Conservation (phyloP, 2,329 filamentous ascomycete genomes). For the Tolypocladium album region DNA sequence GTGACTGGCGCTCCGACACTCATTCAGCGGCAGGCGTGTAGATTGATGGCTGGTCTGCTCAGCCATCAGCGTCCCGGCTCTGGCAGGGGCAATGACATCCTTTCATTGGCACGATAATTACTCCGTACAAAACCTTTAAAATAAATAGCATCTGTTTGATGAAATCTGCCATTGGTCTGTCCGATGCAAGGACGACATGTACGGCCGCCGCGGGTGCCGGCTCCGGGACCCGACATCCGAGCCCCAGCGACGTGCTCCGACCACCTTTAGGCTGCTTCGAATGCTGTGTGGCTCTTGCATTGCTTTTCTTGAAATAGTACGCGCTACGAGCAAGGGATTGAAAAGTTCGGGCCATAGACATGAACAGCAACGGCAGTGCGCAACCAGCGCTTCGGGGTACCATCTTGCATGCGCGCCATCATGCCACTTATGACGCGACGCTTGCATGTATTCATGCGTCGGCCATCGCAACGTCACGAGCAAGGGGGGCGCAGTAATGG, state of each 20-base stretch:
- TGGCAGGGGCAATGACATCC: no score
- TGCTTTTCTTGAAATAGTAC: background rate
- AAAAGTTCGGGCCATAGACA: background rate
- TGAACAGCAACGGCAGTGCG: no score
- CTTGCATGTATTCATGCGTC: background rate
- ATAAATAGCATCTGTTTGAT: no score
- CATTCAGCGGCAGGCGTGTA: background rate
- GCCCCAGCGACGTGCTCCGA: background rate
- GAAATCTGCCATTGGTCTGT: background rate
- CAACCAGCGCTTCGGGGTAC: no score
- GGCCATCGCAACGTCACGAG: background rate
- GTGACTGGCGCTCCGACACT: background rate
- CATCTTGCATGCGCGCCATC: background rate
- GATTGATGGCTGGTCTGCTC: background rate
- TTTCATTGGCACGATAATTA: no score
- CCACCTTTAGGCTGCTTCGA: background rate
- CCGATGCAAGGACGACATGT: background rate
- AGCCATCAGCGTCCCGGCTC: background rate
- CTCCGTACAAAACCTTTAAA: no score
- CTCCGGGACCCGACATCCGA: background rate
- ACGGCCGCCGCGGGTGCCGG: background rate
- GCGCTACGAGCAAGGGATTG: background rate
- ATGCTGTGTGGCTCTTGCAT: background rate
- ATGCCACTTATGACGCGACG: background rate
- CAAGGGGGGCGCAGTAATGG: slow-evolving; percentile 1